Conservation (phyloP, 2,329 filamentous ascomycete species). For the Teratosphaeria zuluensis region DNA sequence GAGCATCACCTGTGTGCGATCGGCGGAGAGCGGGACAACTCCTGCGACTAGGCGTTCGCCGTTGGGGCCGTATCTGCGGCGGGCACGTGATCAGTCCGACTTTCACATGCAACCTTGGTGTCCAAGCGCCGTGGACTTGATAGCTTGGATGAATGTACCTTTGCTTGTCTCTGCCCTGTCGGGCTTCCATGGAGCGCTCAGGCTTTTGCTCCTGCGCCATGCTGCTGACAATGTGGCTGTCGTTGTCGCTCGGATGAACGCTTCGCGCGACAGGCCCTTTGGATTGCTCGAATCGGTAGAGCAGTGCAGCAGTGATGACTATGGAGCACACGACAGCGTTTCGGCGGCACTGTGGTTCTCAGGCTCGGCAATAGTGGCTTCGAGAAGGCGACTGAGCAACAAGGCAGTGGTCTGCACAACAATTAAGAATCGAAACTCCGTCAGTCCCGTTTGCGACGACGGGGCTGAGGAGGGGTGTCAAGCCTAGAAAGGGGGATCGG, state of each 20-base stretch:
- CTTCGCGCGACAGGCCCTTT: slow-evolving; percentile 10
- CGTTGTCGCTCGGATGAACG: slow-evolving; percentile 9
- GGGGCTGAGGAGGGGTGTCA: slow-evolving; percentile 37
- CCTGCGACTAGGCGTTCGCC: slow-evolving; percentile 93
- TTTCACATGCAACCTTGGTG: not conserved
- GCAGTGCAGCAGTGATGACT: not conserved
- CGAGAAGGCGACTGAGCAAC: not conserved
- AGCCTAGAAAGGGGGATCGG: slow-evolving; percentile 23
- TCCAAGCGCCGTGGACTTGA: not conserved
- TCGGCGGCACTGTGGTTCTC: not conserved
- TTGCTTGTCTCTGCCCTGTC: slow-evolving; percentile 69
- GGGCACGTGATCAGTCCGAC: slow-evolving; percentile 12
- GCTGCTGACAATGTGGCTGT: slow-evolving; percentile 2
- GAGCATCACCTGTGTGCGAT: slow-evolving; percentile 80
- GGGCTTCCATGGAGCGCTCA: slow-evolving; percentile 51
- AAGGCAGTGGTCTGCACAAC: slow-evolving; percentile 18
- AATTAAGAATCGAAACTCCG: slow-evolving; percentile 9
- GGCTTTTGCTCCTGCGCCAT: slow-evolving; percentile 35
- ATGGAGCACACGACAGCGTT: not conserved
- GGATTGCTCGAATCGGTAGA: slow-evolving; percentile 1
- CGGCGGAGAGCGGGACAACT: slow-evolving; percentile 77
- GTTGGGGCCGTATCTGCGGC: slow-evolving; percentile 71
- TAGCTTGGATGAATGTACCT: slow-evolving; percentile 30
- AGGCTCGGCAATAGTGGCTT: not conserved
- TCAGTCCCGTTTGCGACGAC: slow-evolving; percentile 43